Evolutionary conservation across 805 yeast species (phyloP), one percentile per base, ranked within the genome.

Genomic region (Saturnispora hagleri): DNA sequence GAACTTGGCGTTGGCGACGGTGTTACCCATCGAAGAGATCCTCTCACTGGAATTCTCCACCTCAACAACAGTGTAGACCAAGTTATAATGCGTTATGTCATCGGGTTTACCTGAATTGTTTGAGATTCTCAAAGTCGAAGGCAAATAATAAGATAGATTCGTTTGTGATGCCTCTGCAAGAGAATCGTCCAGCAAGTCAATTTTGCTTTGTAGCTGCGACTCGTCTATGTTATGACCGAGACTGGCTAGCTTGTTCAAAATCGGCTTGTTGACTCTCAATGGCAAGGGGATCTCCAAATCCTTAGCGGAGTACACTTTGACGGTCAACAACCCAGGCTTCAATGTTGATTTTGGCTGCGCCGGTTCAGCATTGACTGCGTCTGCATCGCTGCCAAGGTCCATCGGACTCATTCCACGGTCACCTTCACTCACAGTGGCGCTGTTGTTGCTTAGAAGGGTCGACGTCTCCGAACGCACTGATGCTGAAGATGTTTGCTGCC

Each of bases 41-140:
- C 89, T 77, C 57, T 93, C 84, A 58, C 90, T 93, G 48, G 91
- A 89, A 68, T 93, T 93, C 69, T 93, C 99, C 64, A 89, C 91
- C 68, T 93, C 99, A 44, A 93, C 75, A 2, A 96, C 89, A 61
- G 90, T 77, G 67, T 87, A 88, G 38, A 93, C 76, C 54, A 95
- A 75, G 51, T 63, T 64, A 54, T 66, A 66, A 22, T 63, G 65
- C 9, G 68, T 63, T 33, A 62, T 50, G 17, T 93, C 79, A 58
- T 80, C 81, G 55, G 79, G 75, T 15, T 84, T 74, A 42, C 88
- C 83, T 44, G 82, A 71, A 42, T 64, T 62, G 38, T 58, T 60
- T 27, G 57, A 64, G 26, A 66, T 66, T 48, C 62, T 56, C 42
- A 66, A 56, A 1, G 69, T 65, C 3, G 82, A 73, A 7, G 85